Conservation (phyloP, 306 rosid genomes). For the Inga oerstediana region DNA sequence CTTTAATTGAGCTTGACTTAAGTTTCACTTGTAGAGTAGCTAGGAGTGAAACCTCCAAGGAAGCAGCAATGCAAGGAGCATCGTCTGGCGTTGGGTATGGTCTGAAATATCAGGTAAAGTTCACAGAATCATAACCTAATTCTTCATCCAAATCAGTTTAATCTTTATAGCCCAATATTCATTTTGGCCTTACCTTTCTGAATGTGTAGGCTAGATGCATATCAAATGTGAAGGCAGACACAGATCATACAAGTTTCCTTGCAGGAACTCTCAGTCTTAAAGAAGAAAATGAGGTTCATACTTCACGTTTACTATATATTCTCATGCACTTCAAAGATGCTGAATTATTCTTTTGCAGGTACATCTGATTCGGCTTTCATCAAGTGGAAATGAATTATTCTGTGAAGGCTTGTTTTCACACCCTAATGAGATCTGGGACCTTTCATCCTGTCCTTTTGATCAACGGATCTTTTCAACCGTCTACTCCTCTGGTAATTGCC, state of each 20-base stretch:
- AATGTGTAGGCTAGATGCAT: slow-evolving; percentile 82
- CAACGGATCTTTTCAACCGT: slow-evolving; percentile 98
- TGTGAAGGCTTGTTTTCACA: slow-evolving; percentile 98
- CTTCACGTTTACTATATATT: background rate
- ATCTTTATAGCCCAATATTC: slow-evolving; percentile 1
- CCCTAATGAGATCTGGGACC: slow-evolving; percentile 98
- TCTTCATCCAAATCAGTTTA: background rate
- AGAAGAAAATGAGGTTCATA: slow-evolving; percentile 93
- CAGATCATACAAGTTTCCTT: slow-evolving; percentile 92
- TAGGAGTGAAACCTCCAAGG: slow-evolving; percentile 27
- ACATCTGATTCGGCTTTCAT: slow-evolving; percentile 90
- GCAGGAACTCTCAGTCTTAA: slow-evolving; percentile 94
- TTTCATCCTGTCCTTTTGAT: slow-evolving; percentile 91
- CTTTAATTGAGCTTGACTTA: background rate
- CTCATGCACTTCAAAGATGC: slow-evolving; percentile 14
- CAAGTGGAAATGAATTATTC: slow-evolving; percentile 83
- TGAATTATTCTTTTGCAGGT: slow-evolving; percentile 52
- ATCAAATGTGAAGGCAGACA: slow-evolving; percentile 92
- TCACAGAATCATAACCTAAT: slow-evolving; percentile 19
- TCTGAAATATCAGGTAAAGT: slow-evolving; percentile 72
- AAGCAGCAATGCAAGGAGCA: slow-evolving; percentile 86
- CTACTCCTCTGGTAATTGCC: slow-evolving; percentile 70
- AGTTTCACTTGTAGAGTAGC: background rate
- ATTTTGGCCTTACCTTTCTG: slow-evolving; percentile 2
- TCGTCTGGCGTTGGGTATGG: slow-evolving; percentile 97